Percentiles rank a stretch among this genome's conserved stretches.
phyloP scores from a whole-genome alignment of 768 basidiomycete genomes.

The Naematelia encephala region DNA sequence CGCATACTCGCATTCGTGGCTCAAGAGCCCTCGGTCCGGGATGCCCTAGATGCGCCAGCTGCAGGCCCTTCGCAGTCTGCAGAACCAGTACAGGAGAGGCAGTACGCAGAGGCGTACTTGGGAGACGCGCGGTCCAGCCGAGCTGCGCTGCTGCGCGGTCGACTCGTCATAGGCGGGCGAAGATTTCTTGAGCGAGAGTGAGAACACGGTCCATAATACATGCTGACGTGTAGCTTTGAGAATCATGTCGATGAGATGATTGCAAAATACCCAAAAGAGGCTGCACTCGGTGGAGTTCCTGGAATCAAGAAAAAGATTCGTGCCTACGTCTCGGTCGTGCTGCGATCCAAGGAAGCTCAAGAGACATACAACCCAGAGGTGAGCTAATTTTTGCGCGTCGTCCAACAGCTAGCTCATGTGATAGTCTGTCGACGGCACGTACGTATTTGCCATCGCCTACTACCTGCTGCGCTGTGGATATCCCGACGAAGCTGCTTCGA shows the following conservation, averaged over 20 bases:
- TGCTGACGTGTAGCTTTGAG: slow-evolving; percentile 42
- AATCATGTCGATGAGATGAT: slow-evolving; percentile 69
- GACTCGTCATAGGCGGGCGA: slow-evolving; percentile 73
- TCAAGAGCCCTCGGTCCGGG: slow-evolving; percentile 47
- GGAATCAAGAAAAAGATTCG: slow-evolving; percentile 83
- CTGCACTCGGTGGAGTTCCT: slow-evolving; percentile 84
- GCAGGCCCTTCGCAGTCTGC: slow-evolving; percentile 13
- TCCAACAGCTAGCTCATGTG: background rate
- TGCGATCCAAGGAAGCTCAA: slow-evolving; percentile 59
- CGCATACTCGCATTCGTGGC: slow-evolving; percentile 49
- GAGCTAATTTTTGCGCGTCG: slow-evolving; percentile 20
- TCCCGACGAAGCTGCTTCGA: slow-evolving; percentile 70
- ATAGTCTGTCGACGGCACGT: slow-evolving; percentile 78
- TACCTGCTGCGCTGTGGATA: slow-evolving; percentile 87
- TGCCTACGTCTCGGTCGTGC: slow-evolving; percentile 76
- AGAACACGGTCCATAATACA: slow-evolving; percentile 11
- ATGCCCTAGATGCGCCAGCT: slow-evolving; percentile 18
- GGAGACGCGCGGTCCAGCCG: slow-evolving; percentile 60
- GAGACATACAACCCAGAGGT: slow-evolving; percentile 91
- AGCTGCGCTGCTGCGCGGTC: slow-evolving; percentile 65
- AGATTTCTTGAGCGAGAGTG: slow-evolving; percentile 80
- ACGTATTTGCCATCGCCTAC: slow-evolving; percentile 91
- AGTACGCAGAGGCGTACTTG: slow-evolving; percentile 75
- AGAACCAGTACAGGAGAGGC: slow-evolving; percentile 68
- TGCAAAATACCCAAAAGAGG: slow-evolving; percentile 75